Evolutionary conservation across 2,329 filamentous ascomycete species (phyloP).

Genomic region (Fusarium albidum): DNA sequence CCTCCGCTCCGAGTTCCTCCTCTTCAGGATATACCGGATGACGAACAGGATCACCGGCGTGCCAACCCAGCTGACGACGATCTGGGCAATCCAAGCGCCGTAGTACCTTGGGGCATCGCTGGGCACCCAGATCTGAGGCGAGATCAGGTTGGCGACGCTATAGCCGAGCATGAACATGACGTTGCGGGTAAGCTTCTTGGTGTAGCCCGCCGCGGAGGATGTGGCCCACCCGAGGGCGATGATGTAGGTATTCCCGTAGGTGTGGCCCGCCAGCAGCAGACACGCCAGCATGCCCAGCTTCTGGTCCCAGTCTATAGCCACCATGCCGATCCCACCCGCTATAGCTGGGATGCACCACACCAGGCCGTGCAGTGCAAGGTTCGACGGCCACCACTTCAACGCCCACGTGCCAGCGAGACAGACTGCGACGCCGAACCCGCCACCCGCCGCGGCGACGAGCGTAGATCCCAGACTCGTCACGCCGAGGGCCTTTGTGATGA

Average conservation of each 20-base stretch:
- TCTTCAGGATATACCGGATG: slow-evolving; percentile 43
- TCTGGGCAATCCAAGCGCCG: slow-evolving; percentile 37
- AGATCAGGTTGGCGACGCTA: slow-evolving; percentile 46
- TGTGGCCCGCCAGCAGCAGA: slow-evolving; percentile 45
- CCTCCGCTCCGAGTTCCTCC: slow-evolving; percentile 43
- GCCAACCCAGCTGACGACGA: slow-evolving; percentile 45
- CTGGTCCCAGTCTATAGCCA: slow-evolving; percentile 38
- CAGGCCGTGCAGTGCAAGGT: slow-evolving; percentile 43
- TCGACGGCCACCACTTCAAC: slow-evolving; percentile 41
- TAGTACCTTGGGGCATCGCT: slow-evolving; percentile 41
- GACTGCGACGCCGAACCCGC: slow-evolving; percentile 44
- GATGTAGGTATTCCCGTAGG: slow-evolving; percentile 43
- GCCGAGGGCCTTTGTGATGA: slow-evolving; percentile 46
- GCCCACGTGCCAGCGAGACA: slow-evolving; percentile 45
- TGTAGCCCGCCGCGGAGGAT: slow-evolving; percentile 47
- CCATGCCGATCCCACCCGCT: slow-evolving; percentile 40
- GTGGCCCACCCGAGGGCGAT: slow-evolving; percentile 47
- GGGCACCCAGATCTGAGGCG: slow-evolving; percentile 47
- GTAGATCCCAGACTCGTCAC: slow-evolving; percentile 49
- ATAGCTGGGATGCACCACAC: slow-evolving; percentile 40
- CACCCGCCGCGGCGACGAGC: slow-evolving; percentile 48
- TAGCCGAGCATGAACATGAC: slow-evolving; percentile 51
- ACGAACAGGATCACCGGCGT: slow-evolving; percentile 46
- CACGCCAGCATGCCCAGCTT: slow-evolving; percentile 37
- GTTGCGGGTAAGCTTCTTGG: slow-evolving; percentile 53